Conservation (phyloP, 768 basidiomycete species). For the Roridomyces roridus region DNA sequence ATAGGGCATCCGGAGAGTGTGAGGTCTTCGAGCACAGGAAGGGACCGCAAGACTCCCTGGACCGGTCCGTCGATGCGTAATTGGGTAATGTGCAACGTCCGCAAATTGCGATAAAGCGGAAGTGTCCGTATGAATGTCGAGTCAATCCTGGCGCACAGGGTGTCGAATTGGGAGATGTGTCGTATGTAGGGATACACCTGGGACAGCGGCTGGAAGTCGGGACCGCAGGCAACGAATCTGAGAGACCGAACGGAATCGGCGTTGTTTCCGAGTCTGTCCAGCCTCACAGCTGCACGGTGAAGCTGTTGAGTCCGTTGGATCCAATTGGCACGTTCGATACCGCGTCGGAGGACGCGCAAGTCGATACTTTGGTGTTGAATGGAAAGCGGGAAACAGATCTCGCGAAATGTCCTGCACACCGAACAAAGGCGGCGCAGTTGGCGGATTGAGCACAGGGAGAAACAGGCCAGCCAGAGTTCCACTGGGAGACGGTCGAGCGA, state of each 20-base stretch:
- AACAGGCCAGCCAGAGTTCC: neutral
- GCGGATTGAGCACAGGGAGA: neutral
- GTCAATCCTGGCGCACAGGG: too few relatives aligned
- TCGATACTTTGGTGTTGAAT: neutral
- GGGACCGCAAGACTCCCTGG: too few relatives aligned
- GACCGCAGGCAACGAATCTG: neutral
- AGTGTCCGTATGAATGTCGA: too few relatives aligned
- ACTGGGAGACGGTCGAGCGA: neutral
- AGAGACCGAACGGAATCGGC: too few relatives aligned
- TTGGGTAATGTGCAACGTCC: too few relatives aligned
- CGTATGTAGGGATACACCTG: too few relatives aligned
- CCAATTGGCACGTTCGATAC: neutral
- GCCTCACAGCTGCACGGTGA: neutral
- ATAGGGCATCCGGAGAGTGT: too few relatives aligned
- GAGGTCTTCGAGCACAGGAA: too few relatives aligned
- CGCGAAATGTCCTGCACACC: neutral
- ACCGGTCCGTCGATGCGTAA: too few relatives aligned
- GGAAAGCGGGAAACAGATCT: neutral
- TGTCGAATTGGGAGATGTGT: too few relatives aligned
- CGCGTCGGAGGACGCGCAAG: neutral
- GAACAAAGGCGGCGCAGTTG: neutral
- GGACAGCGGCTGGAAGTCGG: neutral
- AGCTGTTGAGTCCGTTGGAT: neutral
- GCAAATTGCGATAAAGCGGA: too few relatives aligned
- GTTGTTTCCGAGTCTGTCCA: neutral